phyloP scores from a whole-genome alignment of 2,329 filamentous ascomycete genomes.

The Aureobasidium musti region DNA sequence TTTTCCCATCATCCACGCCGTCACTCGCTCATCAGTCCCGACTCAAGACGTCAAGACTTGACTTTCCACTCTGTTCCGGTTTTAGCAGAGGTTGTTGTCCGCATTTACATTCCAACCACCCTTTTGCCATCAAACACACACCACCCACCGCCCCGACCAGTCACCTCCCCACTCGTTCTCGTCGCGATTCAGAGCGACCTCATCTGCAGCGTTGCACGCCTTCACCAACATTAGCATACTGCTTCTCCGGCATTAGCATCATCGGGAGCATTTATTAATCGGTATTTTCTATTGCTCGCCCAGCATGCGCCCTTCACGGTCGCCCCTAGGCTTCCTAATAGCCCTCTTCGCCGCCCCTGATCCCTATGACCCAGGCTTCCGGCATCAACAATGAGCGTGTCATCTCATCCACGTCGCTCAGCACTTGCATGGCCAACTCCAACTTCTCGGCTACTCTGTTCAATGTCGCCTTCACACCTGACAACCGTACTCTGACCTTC shows the following conservation, averaged over 20 bases:
- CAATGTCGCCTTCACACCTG: constrained; percentile 76
- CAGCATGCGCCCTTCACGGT: constrained; percentile 40
- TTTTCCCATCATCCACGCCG: background rate
- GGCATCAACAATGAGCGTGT: constrained; percentile 52
- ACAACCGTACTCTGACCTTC: constrained; percentile 71
- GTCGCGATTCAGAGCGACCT: background rate
- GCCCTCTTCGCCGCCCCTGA: constrained; percentile 41
- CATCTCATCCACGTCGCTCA: constrained; percentile 80
- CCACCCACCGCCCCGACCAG: background rate
- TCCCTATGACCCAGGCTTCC: constrained; percentile 47
- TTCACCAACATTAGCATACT: background rate
- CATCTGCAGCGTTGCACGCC: background rate
- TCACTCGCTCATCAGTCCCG: constrained; percentile 19
- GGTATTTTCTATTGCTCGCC: constrained; percentile 20
- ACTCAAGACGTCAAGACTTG: constrained; percentile 24
- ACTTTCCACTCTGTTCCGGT: constrained; percentile 1
- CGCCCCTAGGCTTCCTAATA: constrained; percentile 39
- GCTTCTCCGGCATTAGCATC: constrained; percentile 2
- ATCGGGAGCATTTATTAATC: constrained; percentile 4
- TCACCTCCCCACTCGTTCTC: constrained; percentile 23
- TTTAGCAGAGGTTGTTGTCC: constrained; percentile 3
- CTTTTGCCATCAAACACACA: constrained; percentile 9
- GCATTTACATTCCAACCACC: constrained; percentile 25
- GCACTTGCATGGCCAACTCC: constrained; percentile 79
- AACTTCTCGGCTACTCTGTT: constrained; percentile 86